Evolutionary conservation across 306 rosid species (phyloP).

Genomic region (Datisca glomerata): DNA sequence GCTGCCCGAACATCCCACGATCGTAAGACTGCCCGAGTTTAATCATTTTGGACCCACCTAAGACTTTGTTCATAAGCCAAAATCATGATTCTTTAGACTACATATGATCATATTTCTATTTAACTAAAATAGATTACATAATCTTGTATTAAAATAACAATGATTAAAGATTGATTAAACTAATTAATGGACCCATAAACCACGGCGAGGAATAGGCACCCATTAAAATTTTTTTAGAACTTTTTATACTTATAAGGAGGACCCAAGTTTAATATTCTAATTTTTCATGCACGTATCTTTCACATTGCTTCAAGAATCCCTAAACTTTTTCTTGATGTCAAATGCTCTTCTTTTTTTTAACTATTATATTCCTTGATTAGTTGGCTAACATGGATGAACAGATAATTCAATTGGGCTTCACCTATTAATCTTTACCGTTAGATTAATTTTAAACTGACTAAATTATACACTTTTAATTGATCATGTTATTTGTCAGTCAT

Average conservation of each 20-base stretch:
- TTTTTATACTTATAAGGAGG: background rate
- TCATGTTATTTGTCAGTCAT: background rate
- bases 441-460: background rate
- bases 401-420: no score
- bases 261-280: background rate
- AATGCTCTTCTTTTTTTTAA: slow-evolving; percentile 25
- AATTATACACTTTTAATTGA: background rate
- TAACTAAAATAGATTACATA: no score
- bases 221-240: background rate
- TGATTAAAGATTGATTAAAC: no score
- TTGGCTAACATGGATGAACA: no score
- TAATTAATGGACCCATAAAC: slow-evolving; percentile 51
- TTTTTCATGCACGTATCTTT: slow-evolving; percentile 62
- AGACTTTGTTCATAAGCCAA: slow-evolving; percentile 82
- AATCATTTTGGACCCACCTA: slow-evolving; percentile 61
- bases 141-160: no score
- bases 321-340: slow-evolving; percentile 19
- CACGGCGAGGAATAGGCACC: slow-evolving; percentile 55
- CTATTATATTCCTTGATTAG: slow-evolving; percentile 5
- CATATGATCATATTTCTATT: no score
- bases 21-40: slow-evolving; percentile 36
- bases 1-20: slow-evolving; percentile 53
- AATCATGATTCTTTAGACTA: slow-evolving; percentile 41
- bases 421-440: slow-evolving; percentile 10
- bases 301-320: slow-evolving; percentile 51